Conservation (phyloP, 1,139 yeast species). For the Citeromyces siamensis region DNA sequence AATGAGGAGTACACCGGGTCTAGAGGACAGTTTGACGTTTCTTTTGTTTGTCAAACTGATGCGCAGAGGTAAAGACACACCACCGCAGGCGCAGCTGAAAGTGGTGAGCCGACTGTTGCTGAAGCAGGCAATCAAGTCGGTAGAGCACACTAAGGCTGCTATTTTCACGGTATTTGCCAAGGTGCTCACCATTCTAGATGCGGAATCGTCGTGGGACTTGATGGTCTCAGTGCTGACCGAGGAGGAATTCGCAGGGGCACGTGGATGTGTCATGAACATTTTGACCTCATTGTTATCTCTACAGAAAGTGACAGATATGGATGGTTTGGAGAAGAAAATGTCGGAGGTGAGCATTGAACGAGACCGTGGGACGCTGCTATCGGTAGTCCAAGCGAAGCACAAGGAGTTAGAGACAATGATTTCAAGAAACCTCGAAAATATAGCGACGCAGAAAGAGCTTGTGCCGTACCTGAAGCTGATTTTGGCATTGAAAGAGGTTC, state of each 20-base stretch:
- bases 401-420: no score
- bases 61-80: no score
- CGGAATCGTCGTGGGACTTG: background rate
- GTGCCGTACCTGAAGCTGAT: background rate
- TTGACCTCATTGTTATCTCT: background rate
- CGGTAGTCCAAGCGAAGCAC: no score
- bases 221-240: background rate
- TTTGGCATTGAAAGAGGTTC: background rate
- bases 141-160: background rate
- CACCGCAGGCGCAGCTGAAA: no score
- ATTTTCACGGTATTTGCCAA: background rate
- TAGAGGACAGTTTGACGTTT: background rate
- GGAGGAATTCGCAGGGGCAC: background rate
- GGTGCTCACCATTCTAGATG: background rate
- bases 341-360: background rate
- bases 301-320: background rate
- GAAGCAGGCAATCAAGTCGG: no score
- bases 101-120: no score
- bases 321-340: background rate
- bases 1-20: background rate
- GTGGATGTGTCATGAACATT: background rate
- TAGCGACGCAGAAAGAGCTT: background rate
- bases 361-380: no score
- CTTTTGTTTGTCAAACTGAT: slow-evolving; percentile 1
- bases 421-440: no score